Base-by-base conservation (phyloP, 345 rosid genomes). In the Ceriops zippeliana region DNA sequence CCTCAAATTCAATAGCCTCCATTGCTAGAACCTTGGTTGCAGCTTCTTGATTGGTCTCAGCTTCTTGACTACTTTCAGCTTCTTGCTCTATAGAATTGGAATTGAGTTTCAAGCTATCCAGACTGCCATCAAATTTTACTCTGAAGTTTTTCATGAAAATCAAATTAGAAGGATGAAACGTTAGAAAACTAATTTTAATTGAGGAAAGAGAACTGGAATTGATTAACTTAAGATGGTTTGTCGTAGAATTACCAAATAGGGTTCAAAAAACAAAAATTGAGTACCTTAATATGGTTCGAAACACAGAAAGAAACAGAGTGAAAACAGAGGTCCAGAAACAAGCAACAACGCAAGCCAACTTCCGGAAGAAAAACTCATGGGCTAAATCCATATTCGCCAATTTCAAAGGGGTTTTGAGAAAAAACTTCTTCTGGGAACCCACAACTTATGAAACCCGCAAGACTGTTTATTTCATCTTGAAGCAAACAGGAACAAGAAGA, bases 261-360 rank as follows among this genome's bases (percentile, higher is more conserved):
- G 0, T 38, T 10, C 4, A 11, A 42, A 42, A 42, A 15, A 42
- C 49, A 42, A 42, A 13, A 42, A 42, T 3, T 42, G 49, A 42
- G 19, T 42, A 42, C 49, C 49, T 42, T 75, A 52, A 79, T 19
- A 81, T 22, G 52, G 71, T 60, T 72, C 69, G 68, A 56, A 83
- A 80, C 77, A 85, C 78, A 60, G 78, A 22, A 38, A 68, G 46
- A 62, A 84, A 81, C 81, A 86, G 77, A 63, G 85, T 62, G 28
- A 77, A 70, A 79, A 85, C 68, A 52, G 67, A 78, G 62, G 78
- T 78, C 83, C 85, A 83, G 76, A 87, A 82, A 70, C 53, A 63
- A 58, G 66, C 75, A 26, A 68, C 74, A 35, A 70, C 67, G 9
- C 74, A 73, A 67, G 76, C 7, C 76, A 86, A 52, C 20, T 80